Base-by-base conservation (phyloP, 2,329 filamentous ascomycete species). In the Thyridium curvatum region DNA sequence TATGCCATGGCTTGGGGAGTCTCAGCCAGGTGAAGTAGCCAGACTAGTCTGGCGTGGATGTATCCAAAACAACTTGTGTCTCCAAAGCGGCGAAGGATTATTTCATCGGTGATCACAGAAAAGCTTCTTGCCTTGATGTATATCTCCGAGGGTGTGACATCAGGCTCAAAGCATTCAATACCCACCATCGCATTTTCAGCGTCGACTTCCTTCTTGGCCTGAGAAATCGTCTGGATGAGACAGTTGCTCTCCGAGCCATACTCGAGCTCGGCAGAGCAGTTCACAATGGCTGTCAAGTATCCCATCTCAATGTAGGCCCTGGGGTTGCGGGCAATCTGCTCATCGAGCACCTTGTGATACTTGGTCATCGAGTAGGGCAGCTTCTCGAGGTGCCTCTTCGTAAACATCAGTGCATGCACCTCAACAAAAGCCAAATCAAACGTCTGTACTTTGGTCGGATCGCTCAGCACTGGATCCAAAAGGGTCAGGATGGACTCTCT, bases 401-500 rank as follows among this genome's bases (percentile, higher is more conserved):
- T 26, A 10, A 34, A 36, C 32, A 31, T 33, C 28, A 28, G 18
- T 6, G 31, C 12, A 18, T 35, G 18, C 15, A 28, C 28, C 34
- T 18, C 14, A 12, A 13, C 18, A 15, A n/a, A 14, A 26, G n/a
- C 18, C 8, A 14, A 9, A 28, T 14, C 34, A 28, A 17, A 26
- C n/a, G 21, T 26, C 21, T 26, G 21, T 6, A 26, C 21, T 26
- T 26, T 26, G 21, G 6, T 26, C 21, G 21, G 6, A 10, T 26
- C 21, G 10, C 8, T 26, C 4, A 82, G 47, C 0, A 81, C 60
- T 0, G 77, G 77, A 3, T 81, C 74, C 37, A 90, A 82, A 0
- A 90, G 58, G 0, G 82, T 86, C 55, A 82, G 68, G 30, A 90
- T 79, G 1, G 75, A 85, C 35, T 87, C 83, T 5, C 74, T 70